Conservation (phyloP, 257 asterid species). For the Solanum chmielewskii region DNA sequence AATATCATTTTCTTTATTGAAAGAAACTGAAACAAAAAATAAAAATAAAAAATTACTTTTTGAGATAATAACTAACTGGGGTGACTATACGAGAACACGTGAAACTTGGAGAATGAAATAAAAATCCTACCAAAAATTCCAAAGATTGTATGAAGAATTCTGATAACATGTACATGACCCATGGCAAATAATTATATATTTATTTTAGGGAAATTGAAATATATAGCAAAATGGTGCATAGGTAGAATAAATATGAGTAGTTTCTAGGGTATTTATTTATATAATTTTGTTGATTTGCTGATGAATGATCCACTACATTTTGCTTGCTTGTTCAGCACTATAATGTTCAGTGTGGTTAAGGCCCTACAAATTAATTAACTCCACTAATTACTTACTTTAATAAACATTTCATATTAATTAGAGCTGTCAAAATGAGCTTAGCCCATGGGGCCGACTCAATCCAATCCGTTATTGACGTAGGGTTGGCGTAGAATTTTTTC, state of each 20-base stretch:
- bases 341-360: background rate
- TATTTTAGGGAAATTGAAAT: no score
- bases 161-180: background rate
- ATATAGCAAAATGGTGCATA: background rate
- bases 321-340: background rate
- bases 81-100: background rate
- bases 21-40: background rate
- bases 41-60: background rate
- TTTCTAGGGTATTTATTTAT: background rate
- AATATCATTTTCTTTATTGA: background rate
- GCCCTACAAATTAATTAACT: background rate
- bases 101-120: background rate
- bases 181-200: background rate
- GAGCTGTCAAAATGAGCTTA: no score
- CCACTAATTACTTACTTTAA: background rate
- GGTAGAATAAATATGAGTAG: background rate
- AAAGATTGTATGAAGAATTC: background rate
- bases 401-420: background rate
- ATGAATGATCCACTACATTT: background rate
- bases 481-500: no score
- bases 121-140: slow-evolving; percentile 3
- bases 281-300: background rate
- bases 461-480: no score
- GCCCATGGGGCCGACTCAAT: no score
- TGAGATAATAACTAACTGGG: background rate